A percentile compares a stretch with the other conserved stretches of the same genome.
Conservation (phyloP, 805 yeast genomes). For the Hanseniaspora jakobsenii region DNA sequence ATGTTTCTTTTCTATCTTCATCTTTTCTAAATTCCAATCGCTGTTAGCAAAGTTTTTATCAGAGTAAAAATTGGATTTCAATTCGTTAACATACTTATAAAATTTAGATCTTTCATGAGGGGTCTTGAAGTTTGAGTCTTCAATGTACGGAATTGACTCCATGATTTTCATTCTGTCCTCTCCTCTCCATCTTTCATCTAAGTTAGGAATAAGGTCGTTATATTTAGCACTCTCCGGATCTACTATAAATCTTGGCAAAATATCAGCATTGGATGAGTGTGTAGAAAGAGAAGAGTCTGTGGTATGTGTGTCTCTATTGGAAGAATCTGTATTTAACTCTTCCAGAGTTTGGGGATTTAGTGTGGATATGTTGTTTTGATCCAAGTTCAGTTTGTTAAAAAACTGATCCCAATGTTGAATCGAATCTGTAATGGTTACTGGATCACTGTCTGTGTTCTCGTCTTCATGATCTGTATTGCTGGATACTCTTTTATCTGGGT, state of each 20-base stretch:
- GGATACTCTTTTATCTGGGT: not conserved
- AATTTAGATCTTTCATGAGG: slow-evolving; percentile 26
- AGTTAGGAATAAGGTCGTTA: slow-evolving; percentile 29
- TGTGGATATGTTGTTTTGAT: not conserved
- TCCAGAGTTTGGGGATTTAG: not conserved
- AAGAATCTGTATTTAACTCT: not conserved
- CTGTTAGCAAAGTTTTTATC: slow-evolving; percentile 15
- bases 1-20: slow-evolving; percentile 10
- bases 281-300: not conserved
- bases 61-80: slow-evolving; percentile 24
- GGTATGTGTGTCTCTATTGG: too few species aligned
- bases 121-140: slow-evolving; percentile 23
- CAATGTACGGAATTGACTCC: slow-evolving; percentile 28
- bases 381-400: not conserved
- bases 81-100: slow-evolving; percentile 23
- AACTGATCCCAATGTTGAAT: slow-evolving; percentile 8
- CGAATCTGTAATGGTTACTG: too few species aligned
- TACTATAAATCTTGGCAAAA: not conserved
- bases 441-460: not conserved
- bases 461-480: not conserved
- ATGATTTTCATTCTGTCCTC: slow-evolving; percentile 47
- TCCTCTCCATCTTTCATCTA: slow-evolving; percentile 59
- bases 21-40: slow-evolving; percentile 12
- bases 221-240: slow-evolving; percentile 1
- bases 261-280: not conserved